Conservation (phyloP, 148 eudicot genomes). For the Dysphania ambrosioides region DNA sequence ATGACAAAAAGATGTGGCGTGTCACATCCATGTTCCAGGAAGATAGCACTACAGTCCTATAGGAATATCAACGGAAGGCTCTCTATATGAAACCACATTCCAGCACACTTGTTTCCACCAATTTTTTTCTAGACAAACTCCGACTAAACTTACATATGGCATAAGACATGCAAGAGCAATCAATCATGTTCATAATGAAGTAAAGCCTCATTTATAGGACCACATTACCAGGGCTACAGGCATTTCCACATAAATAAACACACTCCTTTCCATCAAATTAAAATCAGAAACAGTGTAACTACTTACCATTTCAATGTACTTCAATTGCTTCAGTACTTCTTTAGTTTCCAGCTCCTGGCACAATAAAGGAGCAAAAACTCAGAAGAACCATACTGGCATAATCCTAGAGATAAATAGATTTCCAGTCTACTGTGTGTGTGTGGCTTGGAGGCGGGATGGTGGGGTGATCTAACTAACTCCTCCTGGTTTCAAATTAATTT, state of each 20-base stretch:
- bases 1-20: no score
- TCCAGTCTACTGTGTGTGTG: no score
- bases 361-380: conserved; percentile 14
- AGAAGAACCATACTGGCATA: neutral
- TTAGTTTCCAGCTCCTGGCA: conserved; percentile 76
- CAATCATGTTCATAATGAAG: no score
- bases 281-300: no score
- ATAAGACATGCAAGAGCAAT: no score
- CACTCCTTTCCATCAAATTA: no score
- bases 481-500: neutral
- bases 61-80: neutral
- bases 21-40: neutral
- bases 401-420: neutral
- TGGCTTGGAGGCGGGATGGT: no score
- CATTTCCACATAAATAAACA: no score
- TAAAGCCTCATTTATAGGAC: no score
- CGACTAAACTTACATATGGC: no score
- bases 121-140: neutral
- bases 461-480: neutral
- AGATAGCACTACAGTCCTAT: neutral
- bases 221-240: no score
- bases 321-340: conserved; percentile 74
- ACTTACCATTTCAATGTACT: conserved; percentile 80
- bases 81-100: neutral
- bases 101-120: neutral